Percentiles rank a stretch among this genome's conserved stretches.
Conservation (phyloP, 1,284 basidiomycete genomes). For the Leucoagaricus sp. region DNA sequence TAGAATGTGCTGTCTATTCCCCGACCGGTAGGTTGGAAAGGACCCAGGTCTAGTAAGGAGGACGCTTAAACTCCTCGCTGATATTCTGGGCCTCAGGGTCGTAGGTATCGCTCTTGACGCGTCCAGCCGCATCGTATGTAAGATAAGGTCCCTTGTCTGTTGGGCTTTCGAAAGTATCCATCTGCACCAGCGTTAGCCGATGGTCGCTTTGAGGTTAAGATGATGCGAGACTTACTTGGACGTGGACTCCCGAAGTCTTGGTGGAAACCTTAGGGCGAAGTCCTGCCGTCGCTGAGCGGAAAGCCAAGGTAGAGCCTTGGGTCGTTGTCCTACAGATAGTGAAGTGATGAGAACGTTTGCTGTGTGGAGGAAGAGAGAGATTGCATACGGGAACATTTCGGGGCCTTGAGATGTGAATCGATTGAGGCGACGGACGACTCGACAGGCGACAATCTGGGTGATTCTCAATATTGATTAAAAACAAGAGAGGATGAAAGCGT, state of each 20-base stretch:
- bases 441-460: constrained; percentile 66
- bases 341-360: constrained; percentile 9
- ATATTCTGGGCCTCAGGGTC: constrained; percentile 60
- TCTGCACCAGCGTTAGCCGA: constrained; percentile 30
- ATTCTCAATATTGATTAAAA: constrained; percentile 2
- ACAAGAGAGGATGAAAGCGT: constrained; percentile 22
- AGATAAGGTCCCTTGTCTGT: constrained; percentile 34
- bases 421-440: constrained; percentile 65
- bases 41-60: constrained; percentile 44
- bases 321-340: constrained; percentile 32
- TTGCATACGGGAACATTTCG: constrained; percentile 56
- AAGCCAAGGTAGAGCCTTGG: constrained; percentile 44
- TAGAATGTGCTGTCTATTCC: constrained; percentile 7
- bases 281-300: constrained; percentile 35
- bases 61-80: constrained; percentile 62
- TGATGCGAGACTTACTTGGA: constrained; percentile 34
- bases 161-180: constrained; percentile 59
- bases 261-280: constrained; percentile 35
- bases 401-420: constrained; percentile 54
- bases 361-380: background rate
- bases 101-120: constrained; percentile 40
- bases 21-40: background rate
- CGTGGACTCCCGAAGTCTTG: constrained; percentile 44
- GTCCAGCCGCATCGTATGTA: constrained; percentile 56
- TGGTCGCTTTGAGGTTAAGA: background rate